Conservation (phyloP, 371 early-diverging fungal genomes). For the Caulochytrium protostelioides region DNA sequence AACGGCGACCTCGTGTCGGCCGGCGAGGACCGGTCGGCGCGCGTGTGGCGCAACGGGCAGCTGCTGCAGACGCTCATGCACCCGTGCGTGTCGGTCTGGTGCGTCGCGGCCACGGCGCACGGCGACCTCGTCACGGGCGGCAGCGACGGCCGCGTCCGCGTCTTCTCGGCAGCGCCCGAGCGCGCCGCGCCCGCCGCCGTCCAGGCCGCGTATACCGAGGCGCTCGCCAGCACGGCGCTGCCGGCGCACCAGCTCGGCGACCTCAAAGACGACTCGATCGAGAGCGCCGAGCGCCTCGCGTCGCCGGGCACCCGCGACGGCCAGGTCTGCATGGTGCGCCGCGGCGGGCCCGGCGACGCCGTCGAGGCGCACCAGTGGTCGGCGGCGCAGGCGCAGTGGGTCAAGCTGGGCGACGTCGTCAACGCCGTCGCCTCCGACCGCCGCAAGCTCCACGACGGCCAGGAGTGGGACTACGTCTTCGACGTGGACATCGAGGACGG, state of each 20-base stretch:
- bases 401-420: constrained; percentile 83
- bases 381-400: constrained; percentile 40
- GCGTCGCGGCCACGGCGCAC: constrained; percentile 48
- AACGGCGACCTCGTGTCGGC: constrained; percentile 56
- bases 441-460: constrained; percentile 59
- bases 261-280: constrained; percentile 58
- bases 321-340: constrained; percentile 70
- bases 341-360: constrained; percentile 19
- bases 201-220: no score
- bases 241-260: constrained; percentile 74
- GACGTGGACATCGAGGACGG: constrained; percentile 78
- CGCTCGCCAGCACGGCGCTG: no score
- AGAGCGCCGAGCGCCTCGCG: constrained; percentile 49
- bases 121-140: constrained; percentile 74
- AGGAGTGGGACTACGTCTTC: constrained; percentile 93
- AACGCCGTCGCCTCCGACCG: constrained; percentile 55
- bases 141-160: constrained; percentile 57
- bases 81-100: constrained; percentile 84
- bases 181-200: no score
- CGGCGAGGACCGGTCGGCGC: constrained; percentile 80
- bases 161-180: constrained; percentile 44
- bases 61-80: constrained; percentile 51
- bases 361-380: constrained; percentile 80
- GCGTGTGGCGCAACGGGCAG: constrained; percentile 54
- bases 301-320: constrained; percentile 57